Conservation (phyloP, 1,284 basidiomycete species). For the Heliocybe sulcata region DNA sequence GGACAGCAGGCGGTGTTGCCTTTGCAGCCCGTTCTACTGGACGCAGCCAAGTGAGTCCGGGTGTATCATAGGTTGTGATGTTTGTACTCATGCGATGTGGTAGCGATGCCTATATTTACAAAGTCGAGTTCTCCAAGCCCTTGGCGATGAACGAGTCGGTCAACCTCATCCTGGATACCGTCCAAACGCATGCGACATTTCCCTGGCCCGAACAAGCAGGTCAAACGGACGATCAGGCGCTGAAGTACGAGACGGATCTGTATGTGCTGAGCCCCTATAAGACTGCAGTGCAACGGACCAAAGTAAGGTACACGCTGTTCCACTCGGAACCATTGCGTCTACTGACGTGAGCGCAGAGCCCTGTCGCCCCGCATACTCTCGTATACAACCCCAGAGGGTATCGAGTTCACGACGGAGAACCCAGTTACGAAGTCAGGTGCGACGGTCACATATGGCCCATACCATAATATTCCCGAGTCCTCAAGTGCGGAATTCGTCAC, state of each 20-base stretch:
- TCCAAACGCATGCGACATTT: conserved; percentile 68
- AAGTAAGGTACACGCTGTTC: conserved; percentile 61
- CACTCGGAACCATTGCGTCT: neutral
- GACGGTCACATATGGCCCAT: conserved; percentile 87
- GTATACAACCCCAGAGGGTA: conserved; percentile 53
- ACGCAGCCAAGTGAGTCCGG: conserved; percentile 39
- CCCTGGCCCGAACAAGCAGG: conserved; percentile 70
- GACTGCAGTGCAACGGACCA: conserved; percentile 78
- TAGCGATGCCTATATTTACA: conserved; percentile 31
- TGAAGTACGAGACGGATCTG: conserved; percentile 72
- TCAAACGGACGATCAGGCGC: conserved; percentile 76
- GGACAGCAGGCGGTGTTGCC: conserved; percentile 55
- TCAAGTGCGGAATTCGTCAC: conserved; percentile 45
- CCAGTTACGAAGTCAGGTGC: conserved; percentile 71
- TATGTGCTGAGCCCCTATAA: conserved; percentile 80
- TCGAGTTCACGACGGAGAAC: conserved; percentile 51
- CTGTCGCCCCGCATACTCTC: conserved; percentile 62
- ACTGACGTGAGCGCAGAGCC: conserved; percentile 35
- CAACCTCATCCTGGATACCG: conserved; percentile 70
- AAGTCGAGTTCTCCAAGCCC: conserved; percentile 35
- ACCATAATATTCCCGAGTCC: conserved; percentile 64
- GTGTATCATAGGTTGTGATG: neutral
- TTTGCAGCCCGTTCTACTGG: conserved; percentile 42
- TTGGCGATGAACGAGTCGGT: conserved; percentile 48
- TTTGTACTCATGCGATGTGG: neutral